Conservation (phyloP, 306 rosid genomes). For the Ammopiptanthus mongolicus region DNA sequence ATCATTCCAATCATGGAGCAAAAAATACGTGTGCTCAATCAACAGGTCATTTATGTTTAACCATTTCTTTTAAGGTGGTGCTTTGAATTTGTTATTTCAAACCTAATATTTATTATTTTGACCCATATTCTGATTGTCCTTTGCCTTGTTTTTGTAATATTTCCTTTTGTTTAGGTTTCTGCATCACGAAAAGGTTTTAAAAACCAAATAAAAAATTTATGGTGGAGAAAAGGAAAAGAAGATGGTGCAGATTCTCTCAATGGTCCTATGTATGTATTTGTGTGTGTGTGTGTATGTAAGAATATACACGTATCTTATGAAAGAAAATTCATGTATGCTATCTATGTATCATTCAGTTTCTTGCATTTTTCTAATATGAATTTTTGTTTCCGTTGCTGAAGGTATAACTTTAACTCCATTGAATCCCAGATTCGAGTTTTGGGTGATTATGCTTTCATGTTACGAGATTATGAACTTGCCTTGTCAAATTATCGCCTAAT, state of each 20-base stretch:
- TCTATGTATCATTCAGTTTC: conserved; percentile 12
- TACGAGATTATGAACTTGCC: conserved; percentile 96
- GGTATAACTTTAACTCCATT: conserved; percentile 86
- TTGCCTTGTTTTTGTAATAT: conserved; percentile 17
- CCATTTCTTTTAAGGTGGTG: neutral
- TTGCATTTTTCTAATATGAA: conserved; percentile 30
- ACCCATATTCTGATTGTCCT: conserved; percentile 6
- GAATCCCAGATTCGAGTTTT: conserved; percentile 95
- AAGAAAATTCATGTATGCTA: conserved; percentile 19
- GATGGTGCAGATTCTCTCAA: conserved; percentile 64
- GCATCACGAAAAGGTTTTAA: conserved; percentile 89
- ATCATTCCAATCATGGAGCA: conserved; percentile 96
- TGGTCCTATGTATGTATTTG: conserved; percentile 70
- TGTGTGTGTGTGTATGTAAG: neutral
- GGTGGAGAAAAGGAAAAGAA: conserved; percentile 99
- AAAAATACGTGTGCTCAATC: conserved; percentile 83
- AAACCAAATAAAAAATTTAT: conserved; percentile 91
- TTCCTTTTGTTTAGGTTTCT: conserved; percentile 57
- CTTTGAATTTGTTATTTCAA: conserved; percentile 1
- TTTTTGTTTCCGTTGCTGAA: conserved; percentile 41
- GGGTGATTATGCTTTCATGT: conserved; percentile 99
- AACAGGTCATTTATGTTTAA: conserved; percentile 55
- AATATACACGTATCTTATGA: conserved; percentile 18
- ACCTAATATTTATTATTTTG: conserved; percentile 14
- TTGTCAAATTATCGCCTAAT: conserved; percentile 90